Base-by-base conservation (phyloP, 495 filamentous ascomycete species). In the Elasticomyces elasticus region DNA sequence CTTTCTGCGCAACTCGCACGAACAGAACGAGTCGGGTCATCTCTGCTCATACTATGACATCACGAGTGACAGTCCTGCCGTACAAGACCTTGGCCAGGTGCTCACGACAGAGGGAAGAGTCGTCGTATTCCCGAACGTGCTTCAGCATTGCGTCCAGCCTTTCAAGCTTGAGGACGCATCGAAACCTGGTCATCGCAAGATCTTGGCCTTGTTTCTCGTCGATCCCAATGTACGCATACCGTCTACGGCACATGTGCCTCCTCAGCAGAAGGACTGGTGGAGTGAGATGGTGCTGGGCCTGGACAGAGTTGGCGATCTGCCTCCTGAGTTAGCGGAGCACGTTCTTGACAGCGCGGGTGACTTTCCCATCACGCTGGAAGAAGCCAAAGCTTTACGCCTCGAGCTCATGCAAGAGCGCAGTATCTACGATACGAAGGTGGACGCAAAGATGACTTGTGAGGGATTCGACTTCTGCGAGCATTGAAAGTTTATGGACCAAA, bases 261-360 rank as follows among this genome's bases (percentile, higher is more conserved):
- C 66, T 12, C 55, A 66, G 58, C 56, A 49, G 26, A 25, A 52
- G 12, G 54, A 64, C 17, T 67, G 67, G 67, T 67, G 66, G 64
- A 28, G 37, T 13, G 56, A 62, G 19, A 40, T 38, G 22, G 52
- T 55, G 20, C n/a, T 20, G 50, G 22, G 42, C 23, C 17, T 37
- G 5, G 46, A 30, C 15, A 12, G 20, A 15, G 5, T 58, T 5
- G 53, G 19, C 17, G 20, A 26, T 33, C 41, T 62, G 23, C 49
- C 49, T 5, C 9, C 22, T 25, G 59, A 62, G 43, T 40, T 58
- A 4, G 12, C 23, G 9, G 37, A 53, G 20, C 24, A 19, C 11
- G 27, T 58, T 17, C 12, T 42, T 20, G 28, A 47, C 5, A 17
- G 20, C 6, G 22, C 24, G 19, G 52, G 28, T 3, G 22, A 59